phyloP scores from a whole-genome alignment of 1,284 basidiomycete species.

The Trichosporon asahii region DNA sequence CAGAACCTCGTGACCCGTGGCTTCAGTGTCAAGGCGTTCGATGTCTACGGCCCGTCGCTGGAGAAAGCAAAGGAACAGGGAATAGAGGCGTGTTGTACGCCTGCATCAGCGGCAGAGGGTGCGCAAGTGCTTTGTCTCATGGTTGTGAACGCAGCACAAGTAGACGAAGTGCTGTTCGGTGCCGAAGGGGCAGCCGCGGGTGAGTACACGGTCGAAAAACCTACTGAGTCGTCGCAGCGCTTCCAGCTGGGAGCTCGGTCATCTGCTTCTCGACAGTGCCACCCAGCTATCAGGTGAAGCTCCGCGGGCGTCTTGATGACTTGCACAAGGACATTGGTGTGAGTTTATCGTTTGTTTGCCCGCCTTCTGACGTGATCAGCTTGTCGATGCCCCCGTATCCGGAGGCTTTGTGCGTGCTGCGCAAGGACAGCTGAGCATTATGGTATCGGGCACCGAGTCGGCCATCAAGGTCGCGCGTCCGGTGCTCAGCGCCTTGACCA shows the following conservation, averaged over 20 bases:
- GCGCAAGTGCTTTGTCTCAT: background rate
- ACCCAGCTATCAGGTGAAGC: slow-evolving; percentile 35
- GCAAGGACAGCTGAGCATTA: background rate
- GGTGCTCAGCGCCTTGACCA: background rate
- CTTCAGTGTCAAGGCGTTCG: background rate
- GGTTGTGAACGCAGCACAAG: background rate
- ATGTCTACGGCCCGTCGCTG: background rate
- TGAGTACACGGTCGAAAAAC: background rate
- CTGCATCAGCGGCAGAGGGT: background rate
- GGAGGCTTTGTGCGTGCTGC: background rate
- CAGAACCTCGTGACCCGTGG: background rate
- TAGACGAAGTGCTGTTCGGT: background rate
- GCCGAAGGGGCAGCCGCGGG: background rate
- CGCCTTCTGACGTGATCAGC: background rate
- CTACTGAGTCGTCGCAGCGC: background rate
- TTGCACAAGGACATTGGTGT: slow-evolving; percentile 38
- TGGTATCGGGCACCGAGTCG: background rate
- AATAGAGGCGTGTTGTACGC: background rate
- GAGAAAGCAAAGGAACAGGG: background rate
- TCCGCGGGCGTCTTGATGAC: slow-evolving; percentile 36
- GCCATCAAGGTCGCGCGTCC: background rate
- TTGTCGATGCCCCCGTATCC: background rate
- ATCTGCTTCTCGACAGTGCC: slow-evolving; percentile 51
- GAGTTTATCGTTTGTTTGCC: background rate
- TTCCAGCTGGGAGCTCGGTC: slow-evolving; percentile 24